Base-by-base conservation (phyloP, 2,329 filamentous ascomycete genomes). In the Reticulascus tulasneorum region DNA sequence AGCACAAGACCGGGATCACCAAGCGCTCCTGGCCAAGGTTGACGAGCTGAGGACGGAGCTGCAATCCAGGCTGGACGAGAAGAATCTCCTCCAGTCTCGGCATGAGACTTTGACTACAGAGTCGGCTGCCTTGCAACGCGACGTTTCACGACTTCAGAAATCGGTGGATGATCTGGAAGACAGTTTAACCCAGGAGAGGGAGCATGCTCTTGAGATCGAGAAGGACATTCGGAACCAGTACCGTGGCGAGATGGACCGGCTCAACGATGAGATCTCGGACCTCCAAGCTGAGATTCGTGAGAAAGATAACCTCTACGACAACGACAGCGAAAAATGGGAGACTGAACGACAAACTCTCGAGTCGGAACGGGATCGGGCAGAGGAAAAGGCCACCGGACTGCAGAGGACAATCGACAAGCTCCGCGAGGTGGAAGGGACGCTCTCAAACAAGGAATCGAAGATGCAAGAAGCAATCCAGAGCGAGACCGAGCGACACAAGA, bases 251-350 rank as follows among this genome's bases (percentile, higher is more conserved):
- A 62, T 75, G 17, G 67, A 73, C 37, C 64, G 68, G 22, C 59
- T 78, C 12, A 71, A 71, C 42, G 64, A 71, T 44, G 73, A 85
- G 57, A 79, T 82, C 16, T 79, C 74, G 34, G 67, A 72, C 35
- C 64, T 85, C 5, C 77, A 82, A 40, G 73, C 78, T 15, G 75
- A 83, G 45, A 69, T 85, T 21, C 75, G 79, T 46, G 79, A 85
- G 47, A 84, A 81, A 46, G 79, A 86, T 48, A 82, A 80, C 30
- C 67, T 83, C 23, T 82, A 83, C 59, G 79, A 82, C 40, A 77
- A 82, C 38, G 81, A 86, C 50, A 77, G 75, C 55, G 83, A 87
- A 45, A 79, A 80, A 49, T 88, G 84, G 83, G 79, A 84, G 35
- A 75, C 73, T 7, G 77, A 82, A 51, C 80, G 72, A 50, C 75